A percentile compares a stretch with the other conserved stretches of the same genome.
phyloP scores from a whole-genome alignment of 169 alveolate species.

The Toxoplasma gondii region DNA sequence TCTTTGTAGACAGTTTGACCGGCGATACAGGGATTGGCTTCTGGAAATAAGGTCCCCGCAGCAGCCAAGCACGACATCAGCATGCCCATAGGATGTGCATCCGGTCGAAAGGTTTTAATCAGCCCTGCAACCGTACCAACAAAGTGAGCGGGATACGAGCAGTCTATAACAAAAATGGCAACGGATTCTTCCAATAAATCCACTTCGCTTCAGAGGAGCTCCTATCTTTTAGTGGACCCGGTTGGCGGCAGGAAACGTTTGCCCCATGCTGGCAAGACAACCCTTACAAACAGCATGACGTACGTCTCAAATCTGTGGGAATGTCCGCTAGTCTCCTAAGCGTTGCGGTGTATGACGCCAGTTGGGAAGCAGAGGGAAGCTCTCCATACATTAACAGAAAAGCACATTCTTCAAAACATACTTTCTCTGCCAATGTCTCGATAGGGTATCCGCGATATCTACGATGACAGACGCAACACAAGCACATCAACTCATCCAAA shows the following conservation, averaged over 20 bases:
- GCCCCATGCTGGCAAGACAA: neutral
- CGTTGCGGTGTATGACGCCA: neutral
- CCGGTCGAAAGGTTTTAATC: conserved; percentile 77
- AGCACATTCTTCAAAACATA: conserved; percentile 81
- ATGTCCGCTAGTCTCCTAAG: neutral
- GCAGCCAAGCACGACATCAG: conserved; percentile 83
- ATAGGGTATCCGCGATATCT: conserved; percentile 88
- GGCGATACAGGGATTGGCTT: conserved; percentile 83
- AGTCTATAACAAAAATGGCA: neutral
- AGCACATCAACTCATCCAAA: neutral
- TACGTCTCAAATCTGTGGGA: conserved; percentile 27
- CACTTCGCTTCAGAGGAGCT: too few relatives aligned
- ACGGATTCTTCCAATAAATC: neutral
- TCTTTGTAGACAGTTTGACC: conserved; percentile 75
- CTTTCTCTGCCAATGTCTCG: conserved; percentile 85
- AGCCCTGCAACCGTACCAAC: conserved; percentile 5
- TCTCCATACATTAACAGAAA: conserved; percentile 84
- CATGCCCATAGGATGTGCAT: conserved; percentile 91
- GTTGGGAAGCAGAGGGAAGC: conserved; percentile 79
- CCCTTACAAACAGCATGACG: neutral
- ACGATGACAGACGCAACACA: neutral
- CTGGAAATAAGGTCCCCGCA: conserved; percentile 84
- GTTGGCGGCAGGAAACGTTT: too few relatives aligned
- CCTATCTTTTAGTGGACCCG: too few relatives aligned
- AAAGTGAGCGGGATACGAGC: too few relatives aligned